phyloP scores from a whole-genome alignment of 768 basidiomycete genomes.

The Tremella mesenterica region DNA sequence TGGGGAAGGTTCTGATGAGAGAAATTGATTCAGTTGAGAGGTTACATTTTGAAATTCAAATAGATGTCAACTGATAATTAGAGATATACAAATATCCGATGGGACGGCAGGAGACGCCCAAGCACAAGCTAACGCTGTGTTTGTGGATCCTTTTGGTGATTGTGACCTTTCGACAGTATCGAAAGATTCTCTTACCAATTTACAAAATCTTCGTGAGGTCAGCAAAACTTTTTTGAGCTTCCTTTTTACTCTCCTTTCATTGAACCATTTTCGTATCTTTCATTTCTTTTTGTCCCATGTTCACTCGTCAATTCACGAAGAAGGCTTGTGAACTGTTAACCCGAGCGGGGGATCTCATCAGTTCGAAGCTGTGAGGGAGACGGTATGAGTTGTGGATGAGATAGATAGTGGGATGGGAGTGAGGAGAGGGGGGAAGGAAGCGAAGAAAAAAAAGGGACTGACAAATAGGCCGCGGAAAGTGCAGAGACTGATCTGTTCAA shows the following conservation, averaged over 20 bases:
- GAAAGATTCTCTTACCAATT: constrained; percentile 6
- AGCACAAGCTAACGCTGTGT: constrained; percentile 16
- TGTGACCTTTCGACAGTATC: constrained; percentile 16
- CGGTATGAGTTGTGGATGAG: too few relatives aligned
- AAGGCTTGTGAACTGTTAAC: too few relatives aligned
- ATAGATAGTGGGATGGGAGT: too few relatives aligned
- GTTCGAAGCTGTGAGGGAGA: too few relatives aligned
- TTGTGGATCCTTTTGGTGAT: constrained; percentile 10
- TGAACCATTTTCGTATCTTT: not conserved
- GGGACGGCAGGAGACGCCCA: constrained; percentile 13
- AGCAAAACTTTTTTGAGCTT: not conserved
- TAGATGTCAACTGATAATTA: too few relatives aligned
- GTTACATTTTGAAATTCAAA: too few relatives aligned
- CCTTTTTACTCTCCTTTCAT: not conserved
- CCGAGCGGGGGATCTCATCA: too few relatives aligned
- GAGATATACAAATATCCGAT: constrained; percentile 18
- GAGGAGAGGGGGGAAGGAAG: too few relatives aligned
- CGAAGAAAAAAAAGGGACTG: not conserved
- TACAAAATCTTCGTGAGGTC: constrained; percentile 14
- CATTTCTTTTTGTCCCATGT: not conserved
- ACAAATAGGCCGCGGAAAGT: constrained; percentile 10
- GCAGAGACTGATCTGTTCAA: constrained; percentile 13
- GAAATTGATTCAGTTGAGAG: too few relatives aligned
- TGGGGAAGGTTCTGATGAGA: too few relatives aligned
- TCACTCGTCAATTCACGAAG: too few relatives aligned